phyloP scores from a whole-genome alignment of 257 asterid genomes.

The Echites panduratus region DNA sequence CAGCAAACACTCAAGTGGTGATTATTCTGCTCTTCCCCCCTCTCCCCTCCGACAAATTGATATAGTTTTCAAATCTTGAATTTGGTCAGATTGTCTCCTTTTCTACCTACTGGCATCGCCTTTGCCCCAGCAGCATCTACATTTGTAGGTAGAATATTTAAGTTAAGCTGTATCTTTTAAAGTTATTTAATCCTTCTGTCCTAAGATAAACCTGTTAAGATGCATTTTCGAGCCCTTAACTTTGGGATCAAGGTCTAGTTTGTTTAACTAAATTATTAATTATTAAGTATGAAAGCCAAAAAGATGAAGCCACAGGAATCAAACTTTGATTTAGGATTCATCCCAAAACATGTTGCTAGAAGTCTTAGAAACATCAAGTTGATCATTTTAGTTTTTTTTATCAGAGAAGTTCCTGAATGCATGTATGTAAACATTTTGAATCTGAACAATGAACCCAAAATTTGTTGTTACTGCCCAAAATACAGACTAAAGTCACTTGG shows the following conservation, averaged over 20 bases:
- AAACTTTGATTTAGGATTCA: neutral
- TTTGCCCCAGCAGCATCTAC: neutral
- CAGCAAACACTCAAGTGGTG: constrained; percentile 37
- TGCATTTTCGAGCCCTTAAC: neutral
- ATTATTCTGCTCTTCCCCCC: constrained; percentile 2
- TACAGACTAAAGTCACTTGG: neutral
- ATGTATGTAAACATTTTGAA: neutral
- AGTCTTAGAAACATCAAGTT: neutral
- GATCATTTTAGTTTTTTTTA: neutral
- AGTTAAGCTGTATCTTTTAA: neutral
- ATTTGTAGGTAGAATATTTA: neutral
- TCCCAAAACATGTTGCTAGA: neutral
- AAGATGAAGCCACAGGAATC: neutral
- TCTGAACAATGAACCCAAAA: neutral
- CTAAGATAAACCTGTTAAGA: neutral
- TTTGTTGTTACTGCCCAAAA: neutral
- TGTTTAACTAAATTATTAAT: neutral
- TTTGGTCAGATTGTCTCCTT: neutral
- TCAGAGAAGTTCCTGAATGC: neutral
- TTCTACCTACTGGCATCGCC: neutral
- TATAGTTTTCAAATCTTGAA: neutral
- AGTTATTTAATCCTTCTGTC: neutral
- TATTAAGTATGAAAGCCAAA: too few species aligned
- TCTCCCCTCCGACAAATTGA: neutral
- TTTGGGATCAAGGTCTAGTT: neutral